Conservation (phyloP, 495 filamentous ascomycete genomes). For the Terfezia boudieri region DNA sequence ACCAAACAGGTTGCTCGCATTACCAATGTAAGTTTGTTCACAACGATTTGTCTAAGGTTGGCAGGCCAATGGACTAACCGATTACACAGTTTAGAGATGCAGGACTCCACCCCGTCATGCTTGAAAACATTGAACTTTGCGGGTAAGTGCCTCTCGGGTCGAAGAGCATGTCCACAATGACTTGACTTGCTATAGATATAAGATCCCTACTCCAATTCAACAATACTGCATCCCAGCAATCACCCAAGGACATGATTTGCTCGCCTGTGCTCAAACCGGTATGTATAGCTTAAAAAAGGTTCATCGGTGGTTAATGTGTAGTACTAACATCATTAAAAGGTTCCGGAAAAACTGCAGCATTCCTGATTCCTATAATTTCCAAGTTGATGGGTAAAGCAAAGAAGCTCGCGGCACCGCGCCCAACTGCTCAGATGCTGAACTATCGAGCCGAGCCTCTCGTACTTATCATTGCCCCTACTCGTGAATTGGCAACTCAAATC, state of each 20-base stretch:
- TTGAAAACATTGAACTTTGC: conserved; percentile 49
- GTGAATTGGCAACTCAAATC: conserved; percentile 80
- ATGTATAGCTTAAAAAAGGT: conserved; percentile 15
- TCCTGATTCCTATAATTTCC: conserved; percentile 70
- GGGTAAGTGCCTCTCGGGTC: conserved; percentile 21
- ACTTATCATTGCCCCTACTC: conserved; percentile 61
- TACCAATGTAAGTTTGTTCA: conserved; percentile 19
- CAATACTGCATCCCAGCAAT: conserved; percentile 61
- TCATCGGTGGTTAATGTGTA: neutral
- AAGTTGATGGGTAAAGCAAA: conserved; percentile 85
- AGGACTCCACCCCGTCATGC: conserved; percentile 65
- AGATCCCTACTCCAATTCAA: conserved; percentile 65
- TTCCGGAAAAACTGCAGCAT: conserved; percentile 89
- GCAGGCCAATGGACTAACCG: neutral
- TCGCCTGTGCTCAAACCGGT: conserved; percentile 87
- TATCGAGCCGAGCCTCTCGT: conserved; percentile 57
- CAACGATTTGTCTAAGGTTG: neutral
- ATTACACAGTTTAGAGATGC: conserved; percentile 40
- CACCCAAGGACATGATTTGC: conserved; percentile 46
- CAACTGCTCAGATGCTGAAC: conserved; percentile 21
- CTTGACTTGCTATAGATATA: conserved; percentile 21
- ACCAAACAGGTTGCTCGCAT: conserved; percentile 30
- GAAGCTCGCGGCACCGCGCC: conserved; percentile 54
- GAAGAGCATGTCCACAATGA: neutral
- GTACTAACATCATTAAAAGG: conserved; percentile 27